Base-by-base conservation (phyloP, 352 stramenopile genomes). In the Phytophthora cactorum region DNA sequence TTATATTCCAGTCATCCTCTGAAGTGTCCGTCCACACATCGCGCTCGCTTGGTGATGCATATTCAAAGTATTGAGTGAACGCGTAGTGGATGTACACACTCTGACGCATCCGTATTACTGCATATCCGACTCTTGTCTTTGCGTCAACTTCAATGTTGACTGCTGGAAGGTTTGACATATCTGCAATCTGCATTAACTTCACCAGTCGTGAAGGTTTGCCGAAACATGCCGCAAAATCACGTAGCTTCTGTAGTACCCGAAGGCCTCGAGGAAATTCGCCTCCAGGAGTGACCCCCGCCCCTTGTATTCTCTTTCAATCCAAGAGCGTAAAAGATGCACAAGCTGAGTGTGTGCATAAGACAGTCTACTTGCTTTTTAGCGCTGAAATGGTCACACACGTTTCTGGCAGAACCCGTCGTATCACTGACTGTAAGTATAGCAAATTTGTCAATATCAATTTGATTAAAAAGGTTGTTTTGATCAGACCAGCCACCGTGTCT, bases 281-380 rank as follows among this genome's bases (percentile, higher is more conserved):
- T 28, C 55, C 55, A 14, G 43, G 55, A 8, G 55, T 53, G n/a
- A 9, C 55, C 31, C 4, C 12, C 11, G 4, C 36, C 25, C 25
- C 44, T n/a, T 9, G 44, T 62, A 22, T 54, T 62, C 14, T 62
- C 43, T 53, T 62, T 62, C 9, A 62, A 5, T 1, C 22, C 43
- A 28, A 62, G 55, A 15, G 55, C 17, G 28, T 54, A 62, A 5
- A 62, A 29, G 8, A 46, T 5, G 10, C 55, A 53, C 43, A 54
- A 44, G 9, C 55, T 62, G 4, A 62, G 44, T 6, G 54, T 38
- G 22, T 53, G 55, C 55, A 62, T 54, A 11, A 62, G 15, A 62
- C 55, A 62, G 27, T 62, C 55, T 1, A 62, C 55, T 62, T 62
- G 55, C 10, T 63, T 31, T 1, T 45, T 57, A 9, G 6, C 38